Conservation (phyloP, 805 yeast genomes). For the Yamadazyma akitaensis region DNA sequence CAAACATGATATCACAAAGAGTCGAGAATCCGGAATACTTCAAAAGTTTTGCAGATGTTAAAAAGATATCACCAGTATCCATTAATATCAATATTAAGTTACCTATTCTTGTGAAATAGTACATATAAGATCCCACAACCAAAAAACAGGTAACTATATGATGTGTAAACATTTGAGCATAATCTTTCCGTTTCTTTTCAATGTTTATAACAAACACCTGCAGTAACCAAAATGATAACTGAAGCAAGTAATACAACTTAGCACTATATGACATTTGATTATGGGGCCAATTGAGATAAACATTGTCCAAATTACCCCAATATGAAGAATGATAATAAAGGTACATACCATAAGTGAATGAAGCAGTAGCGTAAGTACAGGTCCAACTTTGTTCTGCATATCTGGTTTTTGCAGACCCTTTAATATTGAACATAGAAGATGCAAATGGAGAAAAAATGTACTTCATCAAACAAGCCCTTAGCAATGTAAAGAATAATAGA, state of each 20-base stretch:
- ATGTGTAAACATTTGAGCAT: slow-evolving; percentile 82
- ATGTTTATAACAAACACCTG: slow-evolving; percentile 74
- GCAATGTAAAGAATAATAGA: slow-evolving; percentile 53
- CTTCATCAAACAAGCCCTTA: slow-evolving; percentile 61
- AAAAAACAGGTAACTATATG: slow-evolving; percentile 76
- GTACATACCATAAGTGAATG: slow-evolving; percentile 55
- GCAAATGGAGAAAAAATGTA: slow-evolving; percentile 59
- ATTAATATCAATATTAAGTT: slow-evolving; percentile 72
- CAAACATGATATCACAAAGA: slow-evolving; percentile 67
- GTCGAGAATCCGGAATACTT: slow-evolving; percentile 63
- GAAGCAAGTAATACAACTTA: slow-evolving; percentile 69
- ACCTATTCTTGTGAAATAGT: slow-evolving; percentile 73
- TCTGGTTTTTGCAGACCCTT: slow-evolving; percentile 54
- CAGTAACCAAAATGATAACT: slow-evolving; percentile 77
- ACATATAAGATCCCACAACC: slow-evolving; percentile 67
- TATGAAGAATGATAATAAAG: slow-evolving; percentile 59
- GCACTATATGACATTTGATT: slow-evolving; percentile 47
- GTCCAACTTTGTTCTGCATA: slow-evolving; percentile 90
- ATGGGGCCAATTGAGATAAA: slow-evolving; percentile 77
- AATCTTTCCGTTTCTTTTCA: slow-evolving; percentile 79
- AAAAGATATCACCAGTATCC: slow-evolving; percentile 78
- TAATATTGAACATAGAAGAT: slow-evolving; percentile 35
- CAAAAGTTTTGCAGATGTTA: slow-evolving; percentile 71
- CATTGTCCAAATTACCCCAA: slow-evolving; percentile 51
- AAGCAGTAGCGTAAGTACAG: slow-evolving; percentile 51